These are phyloP conservation scores for Raphanus hybrid DNA, from an alignment of 441 rosid species.

Conservation along the genomic window DNA sequence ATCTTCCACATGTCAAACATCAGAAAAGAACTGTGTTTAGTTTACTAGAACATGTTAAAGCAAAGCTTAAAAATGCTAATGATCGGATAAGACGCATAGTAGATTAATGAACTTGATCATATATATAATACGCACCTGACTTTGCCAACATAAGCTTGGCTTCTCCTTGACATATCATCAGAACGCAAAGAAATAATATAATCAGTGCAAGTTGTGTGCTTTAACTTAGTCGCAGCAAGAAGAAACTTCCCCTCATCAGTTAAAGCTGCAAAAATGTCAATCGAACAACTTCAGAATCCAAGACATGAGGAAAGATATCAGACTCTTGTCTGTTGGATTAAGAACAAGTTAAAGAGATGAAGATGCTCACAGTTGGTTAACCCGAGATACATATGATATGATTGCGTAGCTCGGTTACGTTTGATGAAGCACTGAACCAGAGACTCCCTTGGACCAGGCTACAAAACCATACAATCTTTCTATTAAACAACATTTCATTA, in stretches of 20 bases:
- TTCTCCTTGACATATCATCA: slow-evolving; percentile 54
- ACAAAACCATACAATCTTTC: slow-evolving; percentile 41
- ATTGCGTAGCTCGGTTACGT: slow-evolving; percentile 56
- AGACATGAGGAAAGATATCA: not conserved
- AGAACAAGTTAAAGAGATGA: not conserved
- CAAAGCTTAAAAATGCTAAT: slow-evolving; percentile 10
- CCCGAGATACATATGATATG: slow-evolving; percentile 64
- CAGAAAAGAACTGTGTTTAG: too few species aligned
- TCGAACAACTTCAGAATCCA: not conserved
- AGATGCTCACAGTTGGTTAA: slow-evolving; percentile 57
- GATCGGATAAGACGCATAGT: not conserved
- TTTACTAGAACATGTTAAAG: not conserved
- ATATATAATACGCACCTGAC: slow-evolving; percentile 49
- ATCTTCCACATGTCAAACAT: slow-evolving; percentile 42
- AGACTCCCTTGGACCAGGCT: slow-evolving; percentile 93
- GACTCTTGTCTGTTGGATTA: not conserved
- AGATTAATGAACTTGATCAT: not conserved
- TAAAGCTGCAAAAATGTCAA: slow-evolving; percentile 44
- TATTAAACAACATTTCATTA: not conserved
- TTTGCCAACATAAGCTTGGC: slow-evolving; percentile 62
- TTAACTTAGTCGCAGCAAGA: slow-evolving; percentile 66
- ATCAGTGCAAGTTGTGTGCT: slow-evolving; percentile 74
- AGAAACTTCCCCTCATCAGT: slow-evolving; percentile 71
- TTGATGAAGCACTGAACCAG: slow-evolving; percentile 77
- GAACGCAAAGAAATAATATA: slow-evolving; percentile 58